Conservation (phyloP, 805 yeast genomes). For the Saccharomycopsis sp. region DNA sequence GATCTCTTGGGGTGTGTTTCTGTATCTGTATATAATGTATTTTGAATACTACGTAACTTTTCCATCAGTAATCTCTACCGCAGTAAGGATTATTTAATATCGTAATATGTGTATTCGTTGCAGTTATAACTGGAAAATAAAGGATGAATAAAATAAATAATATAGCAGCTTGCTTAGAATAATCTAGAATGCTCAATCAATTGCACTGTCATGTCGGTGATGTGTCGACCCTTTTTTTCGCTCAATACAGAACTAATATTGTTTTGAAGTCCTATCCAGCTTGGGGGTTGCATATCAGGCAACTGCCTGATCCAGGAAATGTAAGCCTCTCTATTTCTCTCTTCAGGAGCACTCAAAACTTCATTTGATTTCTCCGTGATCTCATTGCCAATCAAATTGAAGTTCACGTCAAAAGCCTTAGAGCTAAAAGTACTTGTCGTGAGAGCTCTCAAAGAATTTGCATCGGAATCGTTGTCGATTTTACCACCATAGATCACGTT, state of each 20-base stretch:
- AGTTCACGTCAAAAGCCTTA: slow-evolving; percentile 36
- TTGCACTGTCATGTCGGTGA: slow-evolving; percentile 7
- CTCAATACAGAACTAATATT: slow-evolving; percentile 34
- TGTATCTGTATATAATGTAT: background rate
- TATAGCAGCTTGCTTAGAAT: background rate
- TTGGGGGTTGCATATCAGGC: slow-evolving; percentile 47
- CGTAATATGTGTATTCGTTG: background rate
- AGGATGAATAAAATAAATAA: background rate
- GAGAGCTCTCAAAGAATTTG: slow-evolving; percentile 29
- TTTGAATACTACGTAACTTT: too few relatives aligned
- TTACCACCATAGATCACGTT: slow-evolving; percentile 55
- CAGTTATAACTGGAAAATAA: too few relatives aligned
- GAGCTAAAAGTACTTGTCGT: slow-evolving; percentile 34
- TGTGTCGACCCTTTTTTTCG: slow-evolving; percentile 16
- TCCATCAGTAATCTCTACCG: too few relatives aligned
- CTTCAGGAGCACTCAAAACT: slow-evolving; percentile 42
- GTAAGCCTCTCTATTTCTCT: slow-evolving; percentile 31
- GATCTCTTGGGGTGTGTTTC: background rate
- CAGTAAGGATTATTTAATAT: too few relatives aligned
- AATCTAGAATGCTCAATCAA: background rate
- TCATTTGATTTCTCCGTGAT: slow-evolving; percentile 16
- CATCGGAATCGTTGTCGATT: slow-evolving; percentile 39
- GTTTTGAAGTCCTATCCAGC: slow-evolving; percentile 46
- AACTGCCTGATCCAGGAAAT: slow-evolving; percentile 43
- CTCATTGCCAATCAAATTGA: slow-evolving; percentile 34